Base-by-base conservation (phyloP, 352 stramenopile species). In the Phytophthora parvispora region DNA sequence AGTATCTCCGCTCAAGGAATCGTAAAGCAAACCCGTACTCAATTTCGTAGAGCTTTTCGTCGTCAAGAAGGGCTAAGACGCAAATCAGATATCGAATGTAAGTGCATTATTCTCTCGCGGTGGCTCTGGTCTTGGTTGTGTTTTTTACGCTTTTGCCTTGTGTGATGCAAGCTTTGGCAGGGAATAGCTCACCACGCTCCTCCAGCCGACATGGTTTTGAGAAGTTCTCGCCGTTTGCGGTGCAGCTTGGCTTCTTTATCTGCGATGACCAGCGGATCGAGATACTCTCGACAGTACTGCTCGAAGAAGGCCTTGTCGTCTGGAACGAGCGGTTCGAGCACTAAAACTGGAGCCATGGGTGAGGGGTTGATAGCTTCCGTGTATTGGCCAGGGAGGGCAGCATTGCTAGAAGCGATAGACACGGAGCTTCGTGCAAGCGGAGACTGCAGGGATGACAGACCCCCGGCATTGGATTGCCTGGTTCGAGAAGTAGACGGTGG, bases 221-320 rank as follows among this genome's bases (percentile, higher is more conserved):
- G 72, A 22, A 90, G 67, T n/a, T 87, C 79, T 49, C 75, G 73
- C 18, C 77, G 68, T 38, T 72, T 78, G 24, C 79, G 75, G 43
- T 83, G 70, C 51, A 85, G 64, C 40, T 64, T 81, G 16, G 51
- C 24, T 43, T 87, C 71, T 52, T 75, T 77, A 15, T 87, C 67
- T 47, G 62, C 45, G 45, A 72, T 57, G 31, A 45, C 27, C 24
- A 54, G 1, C 32, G 52, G 24, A 27, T 70, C 65, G 8, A 83
- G 64, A 34, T 75, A 45, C 4, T 73, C 52, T 16, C 50, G 47
- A 16, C 52, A 71, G 40, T 69, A 84, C 22, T 72, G 54, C 38
- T 38, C 51, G 53, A 80, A 83, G 40, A 70, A 70, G 18, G 49
- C 48, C 1, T 51, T 42, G 15, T 42, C 24, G 13, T 75, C 69